Conservation (phyloP, 2,329 filamentous ascomycete species). For the Tolypocladium ovalisporum region DNA sequence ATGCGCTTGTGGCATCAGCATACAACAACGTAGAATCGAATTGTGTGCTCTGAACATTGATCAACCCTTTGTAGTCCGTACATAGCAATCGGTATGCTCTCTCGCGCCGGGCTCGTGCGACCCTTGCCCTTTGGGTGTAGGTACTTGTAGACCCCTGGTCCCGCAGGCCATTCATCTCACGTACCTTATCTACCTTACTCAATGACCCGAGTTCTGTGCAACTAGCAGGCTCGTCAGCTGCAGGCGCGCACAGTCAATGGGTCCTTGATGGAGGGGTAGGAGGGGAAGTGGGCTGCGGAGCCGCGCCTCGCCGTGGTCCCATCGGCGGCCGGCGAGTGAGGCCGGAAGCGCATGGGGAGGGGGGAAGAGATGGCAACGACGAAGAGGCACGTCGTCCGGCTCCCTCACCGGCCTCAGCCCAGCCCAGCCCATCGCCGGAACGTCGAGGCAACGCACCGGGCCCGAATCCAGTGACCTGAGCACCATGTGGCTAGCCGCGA, state of each 20-base stretch:
- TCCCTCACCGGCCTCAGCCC: not conserved
- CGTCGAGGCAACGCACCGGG: not conserved
- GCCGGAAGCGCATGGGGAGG: not conserved
- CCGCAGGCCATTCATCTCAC: not conserved
- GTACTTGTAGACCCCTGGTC: not conserved
- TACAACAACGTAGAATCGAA: not conserved
- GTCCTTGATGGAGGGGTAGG: not conserved
- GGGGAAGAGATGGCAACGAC: not conserved
- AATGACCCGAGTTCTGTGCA: too few relatives aligned
- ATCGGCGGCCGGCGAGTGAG: not conserved
- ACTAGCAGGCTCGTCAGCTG: not conserved
- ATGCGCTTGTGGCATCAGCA: not conserved
- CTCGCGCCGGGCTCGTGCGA: not conserved
- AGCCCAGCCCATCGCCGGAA: not conserved
- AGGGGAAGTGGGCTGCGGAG: not conserved
- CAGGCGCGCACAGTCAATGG: not conserved
- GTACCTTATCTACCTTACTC: too few relatives aligned
- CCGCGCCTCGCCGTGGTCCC: not conserved
- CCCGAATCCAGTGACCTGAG: constrained; percentile 13
- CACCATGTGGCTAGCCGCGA: constrained; percentile 13
- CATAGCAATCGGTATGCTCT: not conserved
- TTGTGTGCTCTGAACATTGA: not conserved
- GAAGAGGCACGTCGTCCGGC: not conserved
- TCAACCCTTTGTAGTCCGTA: not conserved
- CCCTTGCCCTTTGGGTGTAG: not conserved